These are phyloP conservation scores for Solanum rostratum DNA, from an alignment of 257 asterid genomes.

Conservation along the genomic window DNA sequence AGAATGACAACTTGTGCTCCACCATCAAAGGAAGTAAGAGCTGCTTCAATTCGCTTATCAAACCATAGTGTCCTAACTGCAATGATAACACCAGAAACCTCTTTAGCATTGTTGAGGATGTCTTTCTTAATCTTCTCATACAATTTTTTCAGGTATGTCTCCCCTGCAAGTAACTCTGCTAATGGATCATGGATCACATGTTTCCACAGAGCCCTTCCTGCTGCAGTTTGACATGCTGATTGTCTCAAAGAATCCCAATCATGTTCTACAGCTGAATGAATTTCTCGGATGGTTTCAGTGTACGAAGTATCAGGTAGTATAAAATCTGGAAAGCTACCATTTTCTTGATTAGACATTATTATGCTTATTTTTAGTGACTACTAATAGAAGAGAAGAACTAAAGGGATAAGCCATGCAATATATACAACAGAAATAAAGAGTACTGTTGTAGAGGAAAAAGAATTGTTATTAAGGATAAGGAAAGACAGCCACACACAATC, in stretches of 20 bases:
- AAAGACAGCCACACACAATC: constrained; percentile 87
- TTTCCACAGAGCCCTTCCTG: constrained; percentile 91
- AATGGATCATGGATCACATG: constrained; percentile 61
- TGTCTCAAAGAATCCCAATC: constrained; percentile 65
- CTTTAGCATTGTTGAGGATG: constrained; percentile 62
- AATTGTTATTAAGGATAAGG: constrained; percentile 48
- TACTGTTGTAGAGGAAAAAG: not conserved
- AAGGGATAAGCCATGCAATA: constrained; percentile 22
- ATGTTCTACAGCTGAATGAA: constrained; percentile 52
- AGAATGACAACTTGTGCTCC: constrained; percentile 91
- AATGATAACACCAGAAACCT: constrained; percentile 78
- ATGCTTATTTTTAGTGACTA: constrained; percentile 8
- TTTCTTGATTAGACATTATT: constrained; percentile 46
- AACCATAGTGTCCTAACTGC: constrained; percentile 95
- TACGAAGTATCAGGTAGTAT: constrained; percentile 43
- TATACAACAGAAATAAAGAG: constrained; percentile 19
- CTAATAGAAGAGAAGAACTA: constrained; percentile 30
- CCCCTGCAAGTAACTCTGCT: constrained; percentile 88
- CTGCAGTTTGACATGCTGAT: constrained; percentile 93
- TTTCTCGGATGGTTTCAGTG: constrained; percentile 31
- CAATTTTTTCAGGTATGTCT: constrained; percentile 47
- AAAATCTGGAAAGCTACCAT: constrained; percentile 35
- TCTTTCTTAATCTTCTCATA: constrained; percentile 89
- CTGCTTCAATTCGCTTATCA: constrained; percentile 73
- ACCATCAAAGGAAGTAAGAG: constrained; percentile 46